Evolutionary conservation across 495 filamentous ascomycete genomes (phyloP), one percentile per base, ranked within the genome.

Genomic region (Penicillium dipodomyicola): DNA sequence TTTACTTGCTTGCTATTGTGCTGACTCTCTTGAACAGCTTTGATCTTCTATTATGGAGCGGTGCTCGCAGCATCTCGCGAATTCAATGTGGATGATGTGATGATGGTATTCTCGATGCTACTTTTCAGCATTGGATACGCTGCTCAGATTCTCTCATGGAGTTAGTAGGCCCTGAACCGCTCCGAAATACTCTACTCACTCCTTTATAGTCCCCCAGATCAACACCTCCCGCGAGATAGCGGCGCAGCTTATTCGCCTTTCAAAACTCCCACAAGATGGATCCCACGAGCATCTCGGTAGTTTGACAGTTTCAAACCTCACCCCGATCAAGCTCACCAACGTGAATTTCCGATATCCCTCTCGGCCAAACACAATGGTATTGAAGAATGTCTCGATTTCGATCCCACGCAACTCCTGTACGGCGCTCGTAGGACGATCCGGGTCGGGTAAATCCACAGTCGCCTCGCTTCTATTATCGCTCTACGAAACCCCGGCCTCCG

Each of bases 371-470:
- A 71, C 80, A 1, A 58, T 48, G 0, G 81, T 88, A 8, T 73
- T 96, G 5, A 73, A 73, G 12, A 68, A 81, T 43, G 65, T 95
- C 44, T 84, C 75, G 37, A 65, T 95, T n/a, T 70, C 60, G 1
- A 80, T 96, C 54, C 56, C 76, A 7, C 60, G 75, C 1, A 83
- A 83, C 19, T 83, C 78, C 0, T 87, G 80, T 56, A 88, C 83
- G 4, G 90, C 90, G 5, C 82, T 96, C 32, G 91, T 94, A 15
- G 92, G 91, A 12, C 69, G 81, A 4, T 96, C 92, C 0, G 95
- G 95, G 0, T 88, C 84, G 23, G 93, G 94, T 0, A 98, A 98
- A 74, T 91, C 86, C 14, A 97, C 95, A 1, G 81, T 97, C 41
- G 82, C 86, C 1, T 84, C 86, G 0, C 72, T 98, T 0, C 78